Evolutionary conservation across 257 asterid genomes (phyloP).

Genomic region (Solanum paucissectum): DNA sequence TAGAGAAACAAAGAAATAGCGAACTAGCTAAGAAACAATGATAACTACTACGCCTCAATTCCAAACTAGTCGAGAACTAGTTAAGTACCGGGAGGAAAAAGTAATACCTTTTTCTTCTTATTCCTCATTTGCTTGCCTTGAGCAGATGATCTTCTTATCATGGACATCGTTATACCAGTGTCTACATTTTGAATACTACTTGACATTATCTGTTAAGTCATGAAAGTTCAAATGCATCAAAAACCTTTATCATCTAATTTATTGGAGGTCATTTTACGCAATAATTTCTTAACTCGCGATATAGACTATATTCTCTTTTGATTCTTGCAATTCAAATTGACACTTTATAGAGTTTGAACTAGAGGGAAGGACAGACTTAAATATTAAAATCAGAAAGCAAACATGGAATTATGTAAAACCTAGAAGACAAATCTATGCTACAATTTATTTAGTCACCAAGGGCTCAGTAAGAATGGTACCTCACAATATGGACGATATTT

Average conservation of each 20-base stretch:
- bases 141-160: not conserved
- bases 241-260: not conserved
- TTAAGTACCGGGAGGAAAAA: not conserved
- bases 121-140: not conserved
- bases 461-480: constrained; percentile 1
- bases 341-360: not conserved
- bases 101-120: not conserved
- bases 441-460: not conserved
- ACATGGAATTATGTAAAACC: not conserved
- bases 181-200: not conserved
- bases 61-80: not conserved
- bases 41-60: not conserved
- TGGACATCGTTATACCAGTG: not conserved
- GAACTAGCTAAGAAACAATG: not conserved
- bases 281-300: not conserved
- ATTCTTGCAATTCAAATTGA: not conserved
- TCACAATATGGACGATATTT: constrained; percentile 22
- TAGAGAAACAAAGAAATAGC: not conserved
- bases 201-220: not conserved
- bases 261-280: not conserved
- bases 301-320: not conserved
- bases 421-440: not conserved
- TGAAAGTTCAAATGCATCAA: not conserved
- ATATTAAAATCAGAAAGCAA: not conserved
- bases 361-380: not conserved